Evolutionary conservation across 768 basidiomycete genomes (phyloP), one percentile per base, ranked within the genome.

Genomic region (Tubosaeta brunneosetosa): DNA sequence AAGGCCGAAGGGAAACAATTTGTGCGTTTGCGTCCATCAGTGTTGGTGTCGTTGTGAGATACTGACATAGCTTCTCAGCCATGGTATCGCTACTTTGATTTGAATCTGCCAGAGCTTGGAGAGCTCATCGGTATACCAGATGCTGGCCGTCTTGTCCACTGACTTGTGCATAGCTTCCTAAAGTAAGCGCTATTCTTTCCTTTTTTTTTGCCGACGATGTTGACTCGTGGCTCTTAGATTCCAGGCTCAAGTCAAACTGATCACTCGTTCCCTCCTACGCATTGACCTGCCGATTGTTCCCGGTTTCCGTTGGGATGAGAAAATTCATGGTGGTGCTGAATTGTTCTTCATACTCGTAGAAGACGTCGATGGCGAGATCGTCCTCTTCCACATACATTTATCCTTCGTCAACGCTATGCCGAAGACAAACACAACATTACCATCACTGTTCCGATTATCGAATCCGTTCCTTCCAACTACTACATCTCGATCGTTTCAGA

Each of bases 291-390:
- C 91, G 3, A 94, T 99, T 65, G 83, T 84, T 3, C 94, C 97
- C n/a, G 97, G 97, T 66, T 99, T 98, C 82, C 82, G 87, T 42
- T 99, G 97, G 97, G 94, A 97, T 34, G 91, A 93, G 62, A 91
- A 91, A 68, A 82, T 94, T 6, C 95, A 98, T 58, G 91, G 93
- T 4, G 70, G 77, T 0, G 84, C 91, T 0, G 93, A 98, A 70
- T 84, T 87, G 0, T 99, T 99, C 78, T 81, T 88, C 68, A 92
- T 99, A 61, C 67, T 95, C 26, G 93, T 98, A 25, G 95, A 97
- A 68, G 95, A 99, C 61, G 93, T 97, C 27, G 95, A 98, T 58
- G 95, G 97, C 44, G 97, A 98, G 68, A 82, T 91, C 56, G 86
- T 98, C 52, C 86, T 98, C 29, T 97, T 94, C 81, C 90, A 94